These are phyloP conservation scores for Aspergillus carbonarius DNA, from an alignment of 2,329 filamentous ascomycete genomes.

Conservation along the genomic window DNA sequence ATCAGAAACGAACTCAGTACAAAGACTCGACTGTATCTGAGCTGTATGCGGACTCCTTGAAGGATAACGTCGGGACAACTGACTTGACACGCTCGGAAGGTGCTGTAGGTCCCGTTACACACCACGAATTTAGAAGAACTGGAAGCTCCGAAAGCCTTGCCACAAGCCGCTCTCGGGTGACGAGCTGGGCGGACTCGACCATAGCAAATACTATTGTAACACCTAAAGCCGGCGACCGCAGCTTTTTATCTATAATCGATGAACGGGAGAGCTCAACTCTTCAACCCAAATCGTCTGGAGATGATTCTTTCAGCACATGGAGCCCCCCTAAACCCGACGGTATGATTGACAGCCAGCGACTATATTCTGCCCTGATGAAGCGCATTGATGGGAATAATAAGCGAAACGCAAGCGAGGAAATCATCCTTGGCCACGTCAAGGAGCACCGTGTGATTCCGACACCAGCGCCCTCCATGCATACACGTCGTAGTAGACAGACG, in stretches of 20 bases:
- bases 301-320: conserved; percentile 13
- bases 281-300: neutral
- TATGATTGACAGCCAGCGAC: conserved; percentile 38
- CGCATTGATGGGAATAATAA: conserved; percentile 32
- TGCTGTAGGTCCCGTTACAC: conserved; percentile 3
- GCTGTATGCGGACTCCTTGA: conserved; percentile 10
- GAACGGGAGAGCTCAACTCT: conserved; percentile 35
- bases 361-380: conserved; percentile 47
- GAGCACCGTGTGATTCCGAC: conserved; percentile 31
- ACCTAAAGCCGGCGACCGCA: conserved; percentile 32
- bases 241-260: conserved; percentile 45
- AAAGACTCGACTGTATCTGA: neutral
- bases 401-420: conserved; percentile 22
- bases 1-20: conserved; percentile 10
- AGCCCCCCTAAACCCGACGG: conserved; percentile 20
- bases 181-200: conserved; percentile 51
- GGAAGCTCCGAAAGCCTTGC: conserved; percentile 36
- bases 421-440: conserved; percentile 31
- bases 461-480: conserved; percentile 27
- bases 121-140: conserved; percentile 24
- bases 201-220: conserved; percentile 41
- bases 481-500: conserved; percentile 26
- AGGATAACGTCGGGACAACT: neutral
- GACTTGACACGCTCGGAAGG: neutral
- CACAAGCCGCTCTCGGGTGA: conserved; percentile 45